phyloP scores from a whole-genome alignment of 108 stramenopile genomes.

The Cyclotella sp. region DNA sequence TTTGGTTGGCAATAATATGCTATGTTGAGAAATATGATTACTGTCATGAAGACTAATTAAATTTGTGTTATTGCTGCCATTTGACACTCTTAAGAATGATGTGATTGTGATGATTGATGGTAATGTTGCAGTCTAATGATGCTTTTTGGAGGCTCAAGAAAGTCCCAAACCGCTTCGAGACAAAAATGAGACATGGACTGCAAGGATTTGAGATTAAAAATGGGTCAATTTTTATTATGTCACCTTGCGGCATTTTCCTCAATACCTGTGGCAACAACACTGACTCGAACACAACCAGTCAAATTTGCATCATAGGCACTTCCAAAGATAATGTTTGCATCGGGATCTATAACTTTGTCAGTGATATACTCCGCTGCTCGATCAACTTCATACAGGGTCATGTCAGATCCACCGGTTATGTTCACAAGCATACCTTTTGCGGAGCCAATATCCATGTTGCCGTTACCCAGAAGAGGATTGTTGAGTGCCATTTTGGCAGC shows the following conservation, averaged over 20 bases:
- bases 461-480: slow-evolving; percentile 75
- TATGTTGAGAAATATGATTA: too few species aligned
- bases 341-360: slow-evolving; percentile 54
- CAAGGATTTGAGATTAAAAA: too few species aligned
- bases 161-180: too few species aligned
- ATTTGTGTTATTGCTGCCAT: too few species aligned
- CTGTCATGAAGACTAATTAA: too few species aligned
- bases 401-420: slow-evolving; percentile 63
- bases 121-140: too few species aligned
- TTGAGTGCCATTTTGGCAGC: slow-evolving; percentile 79
- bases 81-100: too few species aligned
- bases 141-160: too few species aligned
- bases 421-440: slow-evolving; percentile 86
- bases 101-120: too few species aligned
- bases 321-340: slow-evolving; percentile 87
- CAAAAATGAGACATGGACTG: too few species aligned
- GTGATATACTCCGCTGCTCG: slow-evolving; percentile 54
- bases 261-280: slow-evolving; percentile 81
- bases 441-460: slow-evolving; percentile 64
- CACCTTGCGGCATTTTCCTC: slow-evolving; percentile 32
- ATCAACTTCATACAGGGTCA: slow-evolving; percentile 64
- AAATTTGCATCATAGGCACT: slow-evolving; percentile 68
- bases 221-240: too few species aligned
- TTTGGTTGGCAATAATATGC: too few species aligned
- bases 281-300: slow-evolving; percentile 71